Percentiles rank a stretch among this genome's conserved stretches.
Conservation (phyloP, 2,329 filamentous ascomycete genomes). For the Nothopassalora personata region DNA sequence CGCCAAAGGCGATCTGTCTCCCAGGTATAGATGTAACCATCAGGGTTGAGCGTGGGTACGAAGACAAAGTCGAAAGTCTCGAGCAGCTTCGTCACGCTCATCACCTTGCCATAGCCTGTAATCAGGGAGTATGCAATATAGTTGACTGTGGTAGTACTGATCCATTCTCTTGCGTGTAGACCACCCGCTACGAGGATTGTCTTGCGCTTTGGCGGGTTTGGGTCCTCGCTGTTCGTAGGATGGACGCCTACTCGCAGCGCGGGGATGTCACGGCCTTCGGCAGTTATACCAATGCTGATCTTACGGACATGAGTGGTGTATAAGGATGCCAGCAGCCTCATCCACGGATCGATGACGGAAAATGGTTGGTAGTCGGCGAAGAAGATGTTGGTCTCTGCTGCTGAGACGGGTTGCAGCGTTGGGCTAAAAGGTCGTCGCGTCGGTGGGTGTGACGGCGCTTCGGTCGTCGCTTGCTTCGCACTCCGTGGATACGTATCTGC, state of each 20-base stretch:
- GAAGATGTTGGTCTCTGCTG: constrained; percentile 60
- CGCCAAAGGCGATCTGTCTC: constrained; percentile 87
- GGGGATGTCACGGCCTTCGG: constrained; percentile 79
- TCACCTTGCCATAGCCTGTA: constrained; percentile 69
- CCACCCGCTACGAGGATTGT: constrained; percentile 80
- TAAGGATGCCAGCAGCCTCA: constrained; percentile 82
- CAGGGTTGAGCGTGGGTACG: constrained; percentile 83
- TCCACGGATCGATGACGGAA: constrained; percentile 81
- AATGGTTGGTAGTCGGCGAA: constrained; percentile 90
- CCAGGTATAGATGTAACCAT: constrained; percentile 94
- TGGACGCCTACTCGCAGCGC: constrained; percentile 69
- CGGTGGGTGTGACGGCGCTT: constrained; percentile 5
- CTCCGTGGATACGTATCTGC: constrained; percentile 59
- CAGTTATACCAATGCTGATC: constrained; percentile 74
- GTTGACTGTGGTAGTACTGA: constrained; percentile 83
- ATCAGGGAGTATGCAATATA: constrained; percentile 87
- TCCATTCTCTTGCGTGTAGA: constrained; percentile 94
- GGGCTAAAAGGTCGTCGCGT: constrained; percentile 22
- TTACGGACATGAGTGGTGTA: constrained; percentile 74
- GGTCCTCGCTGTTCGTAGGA: constrained; percentile 45
- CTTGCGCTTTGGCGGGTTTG: constrained; percentile 53
- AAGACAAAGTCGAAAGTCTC: constrained; percentile 83
- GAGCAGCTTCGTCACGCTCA: constrained; percentile 68
- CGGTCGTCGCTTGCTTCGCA: constrained; percentile 7
- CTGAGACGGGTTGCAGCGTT: constrained; percentile 19